Evolutionary conservation across 1,284 basidiomycete genomes (phyloP).

Genomic region (Tilletia setariae): DNA sequence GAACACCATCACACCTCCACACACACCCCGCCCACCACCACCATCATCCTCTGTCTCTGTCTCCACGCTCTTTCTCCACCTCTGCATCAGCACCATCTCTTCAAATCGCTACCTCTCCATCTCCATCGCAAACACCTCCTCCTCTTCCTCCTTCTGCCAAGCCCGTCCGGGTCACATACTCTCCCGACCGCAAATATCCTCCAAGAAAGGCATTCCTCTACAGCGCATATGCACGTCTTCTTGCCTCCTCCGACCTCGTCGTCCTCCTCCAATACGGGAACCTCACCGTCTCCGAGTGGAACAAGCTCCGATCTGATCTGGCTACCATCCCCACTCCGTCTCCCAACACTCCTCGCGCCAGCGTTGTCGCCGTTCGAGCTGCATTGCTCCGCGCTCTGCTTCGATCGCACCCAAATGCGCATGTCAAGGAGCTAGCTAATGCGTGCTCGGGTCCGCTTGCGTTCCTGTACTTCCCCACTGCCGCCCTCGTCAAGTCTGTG

Average conservation of each 20-base stretch:
- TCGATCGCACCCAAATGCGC: neutral
- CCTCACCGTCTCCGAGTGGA: slow-evolving; percentile 37
- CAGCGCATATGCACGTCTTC: slow-evolving; percentile 39
- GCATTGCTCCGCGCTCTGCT: neutral
- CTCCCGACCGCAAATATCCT: slow-evolving; percentile 4
- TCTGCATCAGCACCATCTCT: neutral
- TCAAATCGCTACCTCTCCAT: neutral
- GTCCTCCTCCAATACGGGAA: slow-evolving; percentile 46
- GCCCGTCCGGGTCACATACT: neutral
- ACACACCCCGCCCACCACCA: too few relatives aligned
- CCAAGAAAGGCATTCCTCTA: slow-evolving; percentile 40
- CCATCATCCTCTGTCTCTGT: slow-evolving; percentile 6
- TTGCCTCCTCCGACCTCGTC: slow-evolving; percentile 33
- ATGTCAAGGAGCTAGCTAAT: neutral
- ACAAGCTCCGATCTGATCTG: slow-evolving; percentile 36
- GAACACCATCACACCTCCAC: neutral
- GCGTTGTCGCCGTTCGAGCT: neutral
- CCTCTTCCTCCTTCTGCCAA: too few relatives aligned
- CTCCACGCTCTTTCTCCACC: slow-evolving; percentile 8
- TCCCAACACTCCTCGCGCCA: neutral
- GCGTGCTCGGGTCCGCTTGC: slow-evolving; percentile 4
- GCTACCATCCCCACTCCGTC: slow-evolving; percentile 33
- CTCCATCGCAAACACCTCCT: neutral
- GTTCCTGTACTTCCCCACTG: slow-evolving; percentile 9
- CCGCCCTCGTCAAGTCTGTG: neutral